Evolutionary conservation across 1,284 basidiomycete genomes (phyloP).

Genomic region (Phylloporus sp.): DNA sequence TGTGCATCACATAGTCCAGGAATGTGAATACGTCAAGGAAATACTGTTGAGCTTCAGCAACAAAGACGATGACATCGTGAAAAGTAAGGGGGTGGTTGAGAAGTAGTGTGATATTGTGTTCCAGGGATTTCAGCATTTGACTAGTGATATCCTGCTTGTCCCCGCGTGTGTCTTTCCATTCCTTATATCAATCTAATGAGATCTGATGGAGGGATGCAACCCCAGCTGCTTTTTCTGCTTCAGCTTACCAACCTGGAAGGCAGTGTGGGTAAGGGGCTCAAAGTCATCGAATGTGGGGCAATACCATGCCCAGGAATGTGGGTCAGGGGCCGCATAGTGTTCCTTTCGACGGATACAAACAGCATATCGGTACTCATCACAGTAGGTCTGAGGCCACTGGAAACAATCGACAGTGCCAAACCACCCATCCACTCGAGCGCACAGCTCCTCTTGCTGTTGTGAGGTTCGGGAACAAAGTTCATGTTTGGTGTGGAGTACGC

Average conservation of each 20-base stretch:
- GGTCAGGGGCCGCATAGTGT: neutral
- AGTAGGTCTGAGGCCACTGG: neutral
- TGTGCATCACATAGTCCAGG: neutral
- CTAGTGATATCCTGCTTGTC: neutral
- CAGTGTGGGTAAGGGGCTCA: neutral
- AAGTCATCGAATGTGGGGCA: neutral
- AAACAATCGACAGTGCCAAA: neutral
- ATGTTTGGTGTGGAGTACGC: neutral
- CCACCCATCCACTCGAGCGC: neutral
- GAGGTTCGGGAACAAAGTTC: neutral
- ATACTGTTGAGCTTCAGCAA: slow-evolving; percentile 1
- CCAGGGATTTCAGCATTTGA: neutral
- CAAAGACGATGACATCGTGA: neutral
- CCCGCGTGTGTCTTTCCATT: neutral
- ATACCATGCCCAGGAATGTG: neutral
- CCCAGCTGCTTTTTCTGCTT: neutral
- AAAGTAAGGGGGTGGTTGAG: neutral
- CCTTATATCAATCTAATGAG: neutral
- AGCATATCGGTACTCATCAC: neutral
- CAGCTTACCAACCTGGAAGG: neutral
- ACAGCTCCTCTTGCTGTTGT: neutral
- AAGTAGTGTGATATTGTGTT: neutral
- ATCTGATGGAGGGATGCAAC: neutral
- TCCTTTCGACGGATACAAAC: neutral
- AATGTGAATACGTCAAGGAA: slow-evolving; percentile 8